These are phyloP conservation scores for Cercophora sp. DNA, from an alignment of 495 filamentous ascomycete genomes.

Conservation along the genomic window DNA sequence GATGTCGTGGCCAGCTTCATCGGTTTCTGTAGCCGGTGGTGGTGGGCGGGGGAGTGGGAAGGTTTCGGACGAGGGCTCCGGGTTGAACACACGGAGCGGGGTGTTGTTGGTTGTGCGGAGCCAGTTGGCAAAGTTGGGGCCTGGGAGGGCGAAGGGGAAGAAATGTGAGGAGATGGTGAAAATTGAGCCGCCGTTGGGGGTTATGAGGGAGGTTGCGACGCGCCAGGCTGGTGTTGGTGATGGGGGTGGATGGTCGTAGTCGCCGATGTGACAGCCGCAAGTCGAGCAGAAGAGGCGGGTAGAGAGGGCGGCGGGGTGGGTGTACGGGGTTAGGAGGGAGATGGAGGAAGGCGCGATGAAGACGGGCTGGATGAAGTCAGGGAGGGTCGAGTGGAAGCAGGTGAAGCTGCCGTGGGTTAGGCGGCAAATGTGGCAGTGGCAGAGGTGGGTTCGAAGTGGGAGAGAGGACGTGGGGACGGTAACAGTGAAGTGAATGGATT, in stretches of 20 bases:
- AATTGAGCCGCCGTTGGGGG: constrained; percentile 23
- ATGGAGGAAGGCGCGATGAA: constrained; percentile 34
- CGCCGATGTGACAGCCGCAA: constrained; percentile 62
- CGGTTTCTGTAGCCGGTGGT: constrained; percentile 14
- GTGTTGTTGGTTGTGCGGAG: constrained; percentile 36
- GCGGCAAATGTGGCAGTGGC: constrained; percentile 63
- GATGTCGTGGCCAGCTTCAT: constrained; percentile 18
- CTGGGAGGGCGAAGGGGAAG: constrained; percentile 27
- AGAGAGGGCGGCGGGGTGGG: constrained; percentile 39
- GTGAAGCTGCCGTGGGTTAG: constrained; percentile 54
- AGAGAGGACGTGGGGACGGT: constrained; percentile 29
- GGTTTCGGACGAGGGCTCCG: constrained; percentile 18
- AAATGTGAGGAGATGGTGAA: constrained; percentile 40
- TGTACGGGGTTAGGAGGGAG: constrained; percentile 45
- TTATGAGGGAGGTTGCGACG: constrained; percentile 29
- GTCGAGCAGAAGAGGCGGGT: constrained; percentile 63
- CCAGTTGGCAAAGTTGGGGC: constrained; percentile 36
- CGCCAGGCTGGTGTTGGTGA: constrained; percentile 29
- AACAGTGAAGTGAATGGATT: constrained; percentile 33
- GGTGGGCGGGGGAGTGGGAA: constrained; percentile 14
- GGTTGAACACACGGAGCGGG: constrained; percentile 19
- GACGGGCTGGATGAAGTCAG: constrained; percentile 24
- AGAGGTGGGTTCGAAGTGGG: constrained; percentile 47
- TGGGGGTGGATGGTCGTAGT: constrained; percentile 38
- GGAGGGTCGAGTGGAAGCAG: constrained; percentile 47